Evolutionary conservation across 352 stramenopile genomes (phyloP).

Genomic region (Phytopythium ostracodes): DNA sequence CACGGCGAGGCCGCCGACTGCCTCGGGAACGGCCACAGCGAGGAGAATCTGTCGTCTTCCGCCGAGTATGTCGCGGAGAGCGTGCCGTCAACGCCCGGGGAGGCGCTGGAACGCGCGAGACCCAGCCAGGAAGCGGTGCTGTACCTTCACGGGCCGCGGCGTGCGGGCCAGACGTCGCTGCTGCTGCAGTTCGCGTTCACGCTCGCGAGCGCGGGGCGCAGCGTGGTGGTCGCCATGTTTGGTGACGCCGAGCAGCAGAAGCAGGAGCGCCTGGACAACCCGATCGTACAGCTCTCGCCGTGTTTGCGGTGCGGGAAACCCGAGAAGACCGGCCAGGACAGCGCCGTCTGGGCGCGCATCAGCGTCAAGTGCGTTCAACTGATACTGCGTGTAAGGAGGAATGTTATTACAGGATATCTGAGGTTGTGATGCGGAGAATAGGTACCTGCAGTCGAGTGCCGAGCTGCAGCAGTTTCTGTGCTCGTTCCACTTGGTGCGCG

Average conservation of each 20-base stretch:
- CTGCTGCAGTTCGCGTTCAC: slow-evolving; percentile 65
- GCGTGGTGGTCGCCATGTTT: slow-evolving; percentile 49
- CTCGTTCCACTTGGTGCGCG: slow-evolving; percentile 46
- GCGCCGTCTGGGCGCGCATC: slow-evolving; percentile 42
- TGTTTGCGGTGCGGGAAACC: slow-evolving; percentile 38
- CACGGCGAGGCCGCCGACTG: slow-evolving; percentile 33
- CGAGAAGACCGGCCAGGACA: slow-evolving; percentile 43
- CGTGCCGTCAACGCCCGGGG: slow-evolving; percentile 1
- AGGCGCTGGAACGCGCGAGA: neutral
- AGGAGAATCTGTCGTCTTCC: neutral
- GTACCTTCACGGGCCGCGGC: slow-evolving; percentile 39
- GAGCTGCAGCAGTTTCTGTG: slow-evolving; percentile 64
- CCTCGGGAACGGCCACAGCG: neutral
- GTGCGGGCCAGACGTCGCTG: slow-evolving; percentile 51
- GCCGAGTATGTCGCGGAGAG: slow-evolving; percentile 11
- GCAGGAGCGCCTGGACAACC: slow-evolving; percentile 10
- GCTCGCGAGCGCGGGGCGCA: slow-evolving; percentile 30
- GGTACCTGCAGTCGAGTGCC: slow-evolving; percentile 34
- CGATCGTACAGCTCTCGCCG: slow-evolving; percentile 37
- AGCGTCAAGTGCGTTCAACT: slow-evolving; percentile 47
- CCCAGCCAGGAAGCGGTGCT: slow-evolving; percentile 20
- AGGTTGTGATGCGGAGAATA: slow-evolving; percentile 10
- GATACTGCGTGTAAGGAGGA: no score
- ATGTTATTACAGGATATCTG: neutral
- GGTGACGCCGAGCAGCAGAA: slow-evolving; percentile 21